Percentiles rank a stretch among this genome's conserved stretches.
These are phyloP conservation scores for Backusella australiensis DNA, from an alignment of 192 early-diverging fungal species.

Conservation along the genomic window DNA sequence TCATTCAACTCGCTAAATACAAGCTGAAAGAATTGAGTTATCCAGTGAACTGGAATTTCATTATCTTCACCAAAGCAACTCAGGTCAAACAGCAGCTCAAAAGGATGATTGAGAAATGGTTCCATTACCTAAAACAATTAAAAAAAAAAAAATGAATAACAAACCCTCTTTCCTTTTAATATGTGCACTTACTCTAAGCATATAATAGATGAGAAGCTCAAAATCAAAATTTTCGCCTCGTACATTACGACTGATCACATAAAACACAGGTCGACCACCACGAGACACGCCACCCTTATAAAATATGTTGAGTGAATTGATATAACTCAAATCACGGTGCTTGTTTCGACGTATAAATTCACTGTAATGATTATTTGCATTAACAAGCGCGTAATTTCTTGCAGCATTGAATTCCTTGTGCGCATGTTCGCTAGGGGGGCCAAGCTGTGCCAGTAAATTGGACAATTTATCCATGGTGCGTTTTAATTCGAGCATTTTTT, in stretches of 20 bases:
- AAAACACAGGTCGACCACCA: constrained; percentile 70
- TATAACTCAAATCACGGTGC: constrained; percentile 54
- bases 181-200: constrained; percentile 51
- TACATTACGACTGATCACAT: constrained; percentile 74
- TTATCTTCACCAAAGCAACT: constrained; percentile 73
- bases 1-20: constrained; percentile 57
- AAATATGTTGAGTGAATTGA: constrained; percentile 64
- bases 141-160: background rate
- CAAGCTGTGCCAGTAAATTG: constrained; percentile 78
- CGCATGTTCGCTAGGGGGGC: constrained; percentile 64
- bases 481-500: constrained; percentile 21
- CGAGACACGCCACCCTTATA: constrained; percentile 79
- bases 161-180: background rate
- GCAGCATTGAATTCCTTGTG: constrained; percentile 28
- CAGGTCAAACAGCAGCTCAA: constrained; percentile 79
- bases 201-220: constrained; percentile 74
- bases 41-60: constrained; percentile 75
- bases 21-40: constrained; percentile 64
- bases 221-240: constrained; percentile 74
- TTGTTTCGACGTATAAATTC: constrained; percentile 71
- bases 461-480: constrained; percentile 78
- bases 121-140: constrained; percentile 50
- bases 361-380: constrained; percentile 38
- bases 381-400: constrained; percentile 26
- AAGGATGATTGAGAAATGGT: constrained; percentile 62